Percentiles rank a stretch among this genome's conserved stretches.
Conservation (phyloP, 2,329 filamentous ascomycete genomes). For the Fusarium foetens region DNA sequence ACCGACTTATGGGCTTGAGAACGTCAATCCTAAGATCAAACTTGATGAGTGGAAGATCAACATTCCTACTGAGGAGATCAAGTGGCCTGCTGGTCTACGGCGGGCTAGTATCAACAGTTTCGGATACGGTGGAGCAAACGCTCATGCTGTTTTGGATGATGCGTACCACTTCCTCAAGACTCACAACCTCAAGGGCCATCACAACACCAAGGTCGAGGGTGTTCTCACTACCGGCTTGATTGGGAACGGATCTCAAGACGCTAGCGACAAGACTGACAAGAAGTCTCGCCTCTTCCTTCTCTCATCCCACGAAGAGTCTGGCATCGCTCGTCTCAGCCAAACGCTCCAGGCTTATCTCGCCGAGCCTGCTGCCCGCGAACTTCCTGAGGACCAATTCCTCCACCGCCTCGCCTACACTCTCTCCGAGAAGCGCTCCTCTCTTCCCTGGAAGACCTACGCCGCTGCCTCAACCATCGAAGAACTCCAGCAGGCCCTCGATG, state of each 20-base stretch:
- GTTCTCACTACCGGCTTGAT: no score
- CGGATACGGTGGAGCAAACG: background rate
- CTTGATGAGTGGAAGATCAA: background rate
- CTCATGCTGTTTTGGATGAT: background rate
- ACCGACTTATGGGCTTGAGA: background rate
- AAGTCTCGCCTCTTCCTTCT: background rate
- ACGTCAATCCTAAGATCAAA: background rate
- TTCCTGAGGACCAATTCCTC: background rate
- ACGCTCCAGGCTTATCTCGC: background rate
- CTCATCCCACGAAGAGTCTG: background rate
- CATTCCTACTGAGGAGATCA: background rate
- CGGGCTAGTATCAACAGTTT: background rate
- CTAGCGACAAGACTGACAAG: accelerated
- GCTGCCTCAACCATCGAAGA: background rate
- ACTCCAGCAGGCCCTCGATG: background rate
- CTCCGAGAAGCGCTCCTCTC: background rate
- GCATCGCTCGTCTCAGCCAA: background rate
- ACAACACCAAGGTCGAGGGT: background rate
- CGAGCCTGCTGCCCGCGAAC: background rate
- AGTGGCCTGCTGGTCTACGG: background rate
- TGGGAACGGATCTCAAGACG: background rate
- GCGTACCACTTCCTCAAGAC: background rate
- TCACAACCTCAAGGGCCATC: background rate
- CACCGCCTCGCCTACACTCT: background rate
- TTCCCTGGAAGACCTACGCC: background rate